Base-by-base conservation (phyloP, 352 stramenopile genomes). In the Pythium periplocum region DNA sequence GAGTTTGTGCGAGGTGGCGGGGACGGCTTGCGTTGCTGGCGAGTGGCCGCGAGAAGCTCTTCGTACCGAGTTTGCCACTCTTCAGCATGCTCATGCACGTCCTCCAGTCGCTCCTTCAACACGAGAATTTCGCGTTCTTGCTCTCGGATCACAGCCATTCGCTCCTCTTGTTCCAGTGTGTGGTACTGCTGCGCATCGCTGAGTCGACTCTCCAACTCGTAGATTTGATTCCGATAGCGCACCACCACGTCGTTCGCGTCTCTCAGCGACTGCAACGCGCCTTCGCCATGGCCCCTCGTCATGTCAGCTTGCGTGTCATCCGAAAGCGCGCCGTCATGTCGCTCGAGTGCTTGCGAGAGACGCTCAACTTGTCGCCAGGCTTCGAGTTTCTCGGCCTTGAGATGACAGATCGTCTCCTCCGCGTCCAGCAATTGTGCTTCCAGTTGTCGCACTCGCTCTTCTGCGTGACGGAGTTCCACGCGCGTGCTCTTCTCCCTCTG, bases 321-420 rank as follows among this genome's bases (percentile, higher is more conserved):
- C 7, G 7, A 12, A 12, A 42, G 38, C 12, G 7, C 7, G 7
- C 12, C 7, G 38, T 42, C 12, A 12, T 42, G 7, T 12, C 12
- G 7, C 38, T 42, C 38, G 7, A 42, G 48, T 12, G 51, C 46
- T 26, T 50, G 30, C 30, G 64, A 69, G 17, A 90, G 64, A n/a
- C 63, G 69, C 65, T 92, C 78, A 10, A 84, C 67, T 26, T 80
- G 57, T 12, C 78, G 65, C 55, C 74, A 57, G 5, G 80, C 71
- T 9, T 75, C 69, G 7, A 79, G 57, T 34, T 87, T 88, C 71
- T 92, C 81, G 1, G 78, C 77, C 50, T 82, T 75, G 7, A 92
- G 64, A 62, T 92, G 81, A 57, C 75, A 83, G 41, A 90, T 88
- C 3, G 72, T 75, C 55, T 92, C 78, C 45, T 92, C 81, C 5